phyloP scores from a whole-genome alignment of 345 rosid genomes.

The Draba incana region DNA sequence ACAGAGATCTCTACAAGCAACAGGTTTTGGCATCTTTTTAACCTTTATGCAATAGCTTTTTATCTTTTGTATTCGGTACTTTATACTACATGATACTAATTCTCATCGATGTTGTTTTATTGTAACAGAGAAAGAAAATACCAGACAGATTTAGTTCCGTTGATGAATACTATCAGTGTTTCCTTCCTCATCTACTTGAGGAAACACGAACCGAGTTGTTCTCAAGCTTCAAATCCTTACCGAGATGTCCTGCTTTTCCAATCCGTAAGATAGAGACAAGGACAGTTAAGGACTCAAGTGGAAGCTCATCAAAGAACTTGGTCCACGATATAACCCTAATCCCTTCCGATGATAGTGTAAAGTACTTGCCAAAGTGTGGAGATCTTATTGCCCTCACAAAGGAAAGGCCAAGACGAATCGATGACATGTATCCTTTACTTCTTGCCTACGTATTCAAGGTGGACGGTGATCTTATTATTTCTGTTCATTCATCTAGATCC shows the following conservation, averaged over 20 bases:
- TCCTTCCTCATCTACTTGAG: slow-evolving; percentile 45
- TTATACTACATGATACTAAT: neutral
- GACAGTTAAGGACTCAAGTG: neutral
- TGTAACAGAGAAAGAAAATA: slow-evolving; percentile 40
- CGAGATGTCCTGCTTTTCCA: slow-evolving; percentile 25
- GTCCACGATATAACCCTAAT: slow-evolving; percentile 18
- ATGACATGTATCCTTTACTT: slow-evolving; percentile 37
- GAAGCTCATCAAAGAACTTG: neutral
- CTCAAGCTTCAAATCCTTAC: slow-evolving; percentile 32
- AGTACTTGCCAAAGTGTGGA: slow-evolving; percentile 46
- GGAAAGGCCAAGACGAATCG: slow-evolving; percentile 35
- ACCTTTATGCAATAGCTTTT: neutral
- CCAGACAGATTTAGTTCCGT: slow-evolving; percentile 39
- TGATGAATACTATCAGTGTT: slow-evolving; percentile 37
- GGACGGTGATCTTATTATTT: neutral
- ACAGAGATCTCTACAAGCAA: slow-evolving; percentile 40
- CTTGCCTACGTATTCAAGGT: slow-evolving; percentile 34
- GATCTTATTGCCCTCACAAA: slow-evolving; percentile 48
- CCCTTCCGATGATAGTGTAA: neutral
- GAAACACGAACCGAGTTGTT: slow-evolving; percentile 44
- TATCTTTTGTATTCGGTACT: neutral
- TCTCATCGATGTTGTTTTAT: neutral
- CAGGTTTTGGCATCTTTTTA: slow-evolving; percentile 19
- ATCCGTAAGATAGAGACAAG: neutral
- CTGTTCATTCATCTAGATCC: slow-evolving; percentile 36